phyloP scores from a whole-genome alignment of 192 early-diverging fungal genomes.

The Paraglomus occultum region DNA sequence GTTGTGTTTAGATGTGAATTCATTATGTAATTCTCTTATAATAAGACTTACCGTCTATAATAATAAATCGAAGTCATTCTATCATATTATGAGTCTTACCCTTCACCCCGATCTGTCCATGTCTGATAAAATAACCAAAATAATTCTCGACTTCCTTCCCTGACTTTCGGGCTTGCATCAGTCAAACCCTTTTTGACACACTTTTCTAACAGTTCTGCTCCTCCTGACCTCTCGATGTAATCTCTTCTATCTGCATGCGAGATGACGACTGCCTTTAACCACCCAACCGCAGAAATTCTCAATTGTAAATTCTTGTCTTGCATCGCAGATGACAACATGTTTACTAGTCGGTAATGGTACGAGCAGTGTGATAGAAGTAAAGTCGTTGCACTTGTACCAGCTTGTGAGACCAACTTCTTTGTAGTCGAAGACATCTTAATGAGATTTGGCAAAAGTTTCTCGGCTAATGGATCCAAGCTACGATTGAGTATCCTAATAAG shows the following conservation, averaged over 20 bases:
- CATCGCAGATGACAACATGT: slow-evolving; percentile 34
- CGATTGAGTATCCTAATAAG: slow-evolving; percentile 30
- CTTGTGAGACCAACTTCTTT: slow-evolving; percentile 38
- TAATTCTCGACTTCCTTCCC: slow-evolving; percentile 37
- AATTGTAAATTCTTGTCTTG: slow-evolving; percentile 43
- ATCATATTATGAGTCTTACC: slow-evolving; percentile 24
- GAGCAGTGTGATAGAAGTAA: slow-evolving; percentile 33
- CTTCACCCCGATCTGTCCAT: slow-evolving; percentile 43
- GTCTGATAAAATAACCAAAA: slow-evolving; percentile 40
- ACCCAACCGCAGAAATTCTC: slow-evolving; percentile 33
- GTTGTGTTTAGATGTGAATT: too few species aligned
- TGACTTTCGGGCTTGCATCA: slow-evolving; percentile 41
- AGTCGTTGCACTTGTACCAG: slow-evolving; percentile 25
- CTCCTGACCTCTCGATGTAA: slow-evolving; percentile 37
- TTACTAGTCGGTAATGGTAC: slow-evolving; percentile 36
- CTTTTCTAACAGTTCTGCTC: slow-evolving; percentile 34
- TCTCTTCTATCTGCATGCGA: slow-evolving; percentile 32
- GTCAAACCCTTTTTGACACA: slow-evolving; percentile 41
- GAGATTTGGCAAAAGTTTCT: slow-evolving; percentile 36
- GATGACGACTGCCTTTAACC: slow-evolving; percentile 29
- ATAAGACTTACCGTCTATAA: background rate
- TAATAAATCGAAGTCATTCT: slow-evolving; percentile 2
- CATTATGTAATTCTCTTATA: background rate
- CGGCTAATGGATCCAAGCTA: slow-evolving; percentile 36
- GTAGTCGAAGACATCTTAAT: slow-evolving; percentile 31